A percentile compares a stretch with the other conserved stretches of the same genome.
Conservation (phyloP, 2,329 filamentous ascomycete species). For the Clonostachys solani region DNA sequence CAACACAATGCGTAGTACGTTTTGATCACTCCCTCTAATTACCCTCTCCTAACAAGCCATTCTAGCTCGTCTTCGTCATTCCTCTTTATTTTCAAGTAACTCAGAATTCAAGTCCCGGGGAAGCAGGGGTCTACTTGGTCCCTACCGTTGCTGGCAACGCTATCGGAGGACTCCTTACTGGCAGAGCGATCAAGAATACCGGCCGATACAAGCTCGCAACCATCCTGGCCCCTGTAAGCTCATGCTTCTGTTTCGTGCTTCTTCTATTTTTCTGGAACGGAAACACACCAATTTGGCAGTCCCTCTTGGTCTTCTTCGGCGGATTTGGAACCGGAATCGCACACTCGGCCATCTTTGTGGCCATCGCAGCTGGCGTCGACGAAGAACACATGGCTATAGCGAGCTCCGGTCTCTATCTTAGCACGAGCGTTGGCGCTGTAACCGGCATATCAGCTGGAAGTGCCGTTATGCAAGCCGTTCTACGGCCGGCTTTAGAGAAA, state of each 20-base stretch:
- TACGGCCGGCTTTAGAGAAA: too few species aligned
- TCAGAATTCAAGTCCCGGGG: conserved; percentile 56
- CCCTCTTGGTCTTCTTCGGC: conserved; percentile 53
- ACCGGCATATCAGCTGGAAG: conserved; percentile 31
- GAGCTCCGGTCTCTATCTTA: conserved; percentile 33
- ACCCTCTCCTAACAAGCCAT: too few species aligned
- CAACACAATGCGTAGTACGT: conserved; percentile 39
- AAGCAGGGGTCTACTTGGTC: conserved; percentile 49
- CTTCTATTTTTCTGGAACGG: conserved; percentile 57
- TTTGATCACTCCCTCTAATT: too few species aligned
- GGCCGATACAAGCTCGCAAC: conserved; percentile 71
- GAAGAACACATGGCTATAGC: conserved; percentile 30
- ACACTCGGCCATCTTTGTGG: conserved; percentile 33
- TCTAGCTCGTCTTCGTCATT: conserved; percentile 49
- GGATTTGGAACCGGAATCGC: conserved; percentile 35
- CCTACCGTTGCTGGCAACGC: conserved; percentile 62
- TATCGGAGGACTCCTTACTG: conserved; percentile 58
- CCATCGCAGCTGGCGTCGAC: conserved; percentile 31
- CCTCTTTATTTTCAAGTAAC: conserved; percentile 72
- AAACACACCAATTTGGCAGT: conserved; percentile 46
- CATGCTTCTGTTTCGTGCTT: conserved; percentile 44
- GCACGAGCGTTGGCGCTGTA: conserved; percentile 26
- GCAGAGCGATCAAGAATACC: conserved; percentile 64
- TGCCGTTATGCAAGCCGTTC: conserved; percentile 14
- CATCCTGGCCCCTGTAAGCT: conserved; percentile 43